Evolutionary conservation across 2,329 filamentous ascomycete genomes (phyloP).

Genomic region (Triangularia verruculosa): DNA sequence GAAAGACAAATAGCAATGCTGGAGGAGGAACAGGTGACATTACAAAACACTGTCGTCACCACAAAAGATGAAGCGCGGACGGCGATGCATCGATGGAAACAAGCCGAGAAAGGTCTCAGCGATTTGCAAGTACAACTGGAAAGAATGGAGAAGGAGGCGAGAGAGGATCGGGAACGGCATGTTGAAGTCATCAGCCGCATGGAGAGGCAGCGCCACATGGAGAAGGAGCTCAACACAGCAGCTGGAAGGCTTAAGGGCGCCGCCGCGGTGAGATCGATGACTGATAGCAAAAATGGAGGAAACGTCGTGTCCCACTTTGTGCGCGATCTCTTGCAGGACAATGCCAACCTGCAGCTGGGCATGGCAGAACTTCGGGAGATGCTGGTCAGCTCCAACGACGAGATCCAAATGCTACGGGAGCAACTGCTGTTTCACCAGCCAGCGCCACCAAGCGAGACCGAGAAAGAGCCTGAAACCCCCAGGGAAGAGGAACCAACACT

Average conservation of each 20-base stretch:
- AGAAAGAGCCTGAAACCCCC: neutral
- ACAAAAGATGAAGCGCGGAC: slow-evolving; percentile 74
- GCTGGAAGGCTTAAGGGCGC: slow-evolving; percentile 78
- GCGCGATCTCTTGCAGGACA: slow-evolving; percentile 91
- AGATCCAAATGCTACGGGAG: slow-evolving; percentile 82
- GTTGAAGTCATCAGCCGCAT: slow-evolving; percentile 77
- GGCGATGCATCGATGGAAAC: slow-evolving; percentile 78
- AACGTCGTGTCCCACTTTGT: slow-evolving; percentile 93
- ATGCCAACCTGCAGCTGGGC: slow-evolving; percentile 86
- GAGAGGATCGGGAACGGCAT: slow-evolving; percentile 77
- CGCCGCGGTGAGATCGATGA: slow-evolving; percentile 66
- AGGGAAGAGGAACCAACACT: neutral
- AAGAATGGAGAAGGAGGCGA: slow-evolving; percentile 78
- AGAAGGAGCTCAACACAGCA: slow-evolving; percentile 76
- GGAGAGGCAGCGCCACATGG: slow-evolving; percentile 78
- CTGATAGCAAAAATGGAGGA: slow-evolving; percentile 55
- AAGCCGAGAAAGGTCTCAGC: slow-evolving; percentile 74
- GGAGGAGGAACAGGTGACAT: slow-evolving; percentile 73
- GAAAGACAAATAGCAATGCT: slow-evolving; percentile 76
- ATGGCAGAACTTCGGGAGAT: slow-evolving; percentile 90
- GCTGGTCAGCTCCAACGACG: slow-evolving; percentile 86
- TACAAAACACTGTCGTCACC: slow-evolving; percentile 65
- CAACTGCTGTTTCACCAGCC: slow-evolving; percentile 79
- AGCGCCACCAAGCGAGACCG: slow-evolving; percentile 35
- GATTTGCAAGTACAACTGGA: slow-evolving; percentile 86